A percentile compares a stretch with the other conserved stretches of the same genome.
Evolutionary conservation across 2,329 filamentous ascomycete species (phyloP).

Genomic region (Curvularia eragrostidis): DNA sequence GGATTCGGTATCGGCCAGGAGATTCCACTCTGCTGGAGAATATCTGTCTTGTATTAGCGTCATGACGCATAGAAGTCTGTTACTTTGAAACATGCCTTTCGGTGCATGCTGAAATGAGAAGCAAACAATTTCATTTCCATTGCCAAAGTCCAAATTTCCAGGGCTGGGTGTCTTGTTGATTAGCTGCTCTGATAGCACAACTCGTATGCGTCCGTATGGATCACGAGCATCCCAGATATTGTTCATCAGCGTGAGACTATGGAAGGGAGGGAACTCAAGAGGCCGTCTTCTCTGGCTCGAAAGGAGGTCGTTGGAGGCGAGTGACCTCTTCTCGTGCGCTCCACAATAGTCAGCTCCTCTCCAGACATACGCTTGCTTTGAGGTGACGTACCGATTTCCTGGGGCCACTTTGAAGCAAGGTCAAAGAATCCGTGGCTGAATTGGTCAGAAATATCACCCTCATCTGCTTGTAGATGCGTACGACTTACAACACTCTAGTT

Average conservation of each 20-base stretch:
- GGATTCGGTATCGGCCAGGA: constrained; percentile 72
- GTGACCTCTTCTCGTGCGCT: constrained; percentile 39
- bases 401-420: constrained; percentile 35
- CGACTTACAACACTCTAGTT: constrained; percentile 39
- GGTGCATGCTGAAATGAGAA: constrained; percentile 90
- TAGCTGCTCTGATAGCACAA: constrained; percentile 74
- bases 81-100: constrained; percentile 61
- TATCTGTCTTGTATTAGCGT: constrained; percentile 58
- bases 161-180: constrained; percentile 51
- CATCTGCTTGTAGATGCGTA: neutral
- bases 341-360: neutral
- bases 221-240: constrained; percentile 75
- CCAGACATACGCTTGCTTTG: no score
- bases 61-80: neutral
- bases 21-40: constrained; percentile 75
- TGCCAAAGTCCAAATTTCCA: constrained; percentile 59
- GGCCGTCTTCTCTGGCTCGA: constrained; percentile 57
- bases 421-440: constrained; percentile 41
- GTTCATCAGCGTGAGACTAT: constrained; percentile 71
- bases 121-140: constrained; percentile 73
- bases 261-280: constrained; percentile 76
- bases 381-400: constrained; percentile 38
- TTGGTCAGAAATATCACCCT: constrained; percentile 33
- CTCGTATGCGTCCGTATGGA: constrained; percentile 74
- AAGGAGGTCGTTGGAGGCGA: constrained; percentile 52